Percentiles rank a stretch among this genome's conserved stretches.
Conservation (phyloP, 371 early-diverging fungal genomes). For the Lichtheimia ramosa region DNA sequence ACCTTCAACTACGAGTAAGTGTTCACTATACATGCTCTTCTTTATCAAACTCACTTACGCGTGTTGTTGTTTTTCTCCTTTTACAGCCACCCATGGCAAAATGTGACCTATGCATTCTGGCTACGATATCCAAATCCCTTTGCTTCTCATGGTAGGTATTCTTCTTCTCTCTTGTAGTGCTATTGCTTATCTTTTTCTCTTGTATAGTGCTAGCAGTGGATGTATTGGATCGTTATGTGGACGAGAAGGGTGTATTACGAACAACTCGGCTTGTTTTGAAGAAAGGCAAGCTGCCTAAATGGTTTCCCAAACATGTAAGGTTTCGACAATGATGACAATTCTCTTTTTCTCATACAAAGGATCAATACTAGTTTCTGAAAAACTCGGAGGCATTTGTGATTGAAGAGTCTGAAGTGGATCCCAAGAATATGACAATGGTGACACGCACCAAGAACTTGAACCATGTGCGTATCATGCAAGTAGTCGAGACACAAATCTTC, state of each 20-base stretch:
- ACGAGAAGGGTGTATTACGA: conserved; percentile 77
- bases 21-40: no score
- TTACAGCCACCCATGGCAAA: conserved; percentile 76
- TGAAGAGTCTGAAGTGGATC: conserved; percentile 88
- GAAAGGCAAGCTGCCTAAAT: conserved; percentile 83
- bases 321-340: background rate
- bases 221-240: conserved; percentile 86
- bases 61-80: background rate
- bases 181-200: background rate
- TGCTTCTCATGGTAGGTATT: conserved; percentile 78
- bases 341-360: background rate
- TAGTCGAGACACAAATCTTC: conserved; percentile 89
- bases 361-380: conserved; percentile 61
- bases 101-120: conserved; percentile 88
- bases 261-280: conserved; percentile 91
- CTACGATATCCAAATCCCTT: conserved; percentile 98
- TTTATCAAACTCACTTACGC: background rate
- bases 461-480: conserved; percentile 89
- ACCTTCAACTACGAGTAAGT: conserved; percentile 72
- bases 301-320: conserved; percentile 67
- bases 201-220: conserved; percentile 79
- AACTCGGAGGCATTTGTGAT: conserved; percentile 79
- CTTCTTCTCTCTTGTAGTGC: background rate
- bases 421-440: conserved; percentile 70
- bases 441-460: conserved; percentile 88